Conservation (phyloP, 208 protist genomes). For the Leishmania arabica region DNA sequence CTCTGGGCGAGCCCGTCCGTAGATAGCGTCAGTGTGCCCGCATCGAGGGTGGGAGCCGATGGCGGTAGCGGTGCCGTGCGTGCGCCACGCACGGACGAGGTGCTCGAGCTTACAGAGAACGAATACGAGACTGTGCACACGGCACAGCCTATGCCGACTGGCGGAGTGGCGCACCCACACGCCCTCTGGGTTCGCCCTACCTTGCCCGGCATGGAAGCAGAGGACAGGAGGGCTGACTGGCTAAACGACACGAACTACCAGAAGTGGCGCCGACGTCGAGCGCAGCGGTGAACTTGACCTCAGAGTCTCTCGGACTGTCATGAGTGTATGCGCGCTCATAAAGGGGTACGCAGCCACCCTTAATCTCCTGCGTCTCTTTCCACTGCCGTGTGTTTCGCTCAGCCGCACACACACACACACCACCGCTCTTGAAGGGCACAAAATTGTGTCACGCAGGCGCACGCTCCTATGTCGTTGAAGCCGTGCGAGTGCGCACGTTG, state of each 20-base stretch:
- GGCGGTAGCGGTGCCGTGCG: neutral
- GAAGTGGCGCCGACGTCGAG: constrained; percentile 16
- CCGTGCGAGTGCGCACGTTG: neutral
- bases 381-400: neutral
- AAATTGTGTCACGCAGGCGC: neutral
- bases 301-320: neutral
- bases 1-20: constrained; percentile 9
- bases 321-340: neutral
- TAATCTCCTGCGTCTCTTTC: neutral
- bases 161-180: neutral
- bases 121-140: constrained; percentile 25
- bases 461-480: too few relatives aligned
- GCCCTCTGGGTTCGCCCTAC: neutral
- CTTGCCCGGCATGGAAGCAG: neutral
- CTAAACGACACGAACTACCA: constrained; percentile 23
- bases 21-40: neutral
- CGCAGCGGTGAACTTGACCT: neutral
- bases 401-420: neutral
- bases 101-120: constrained; percentile 27
- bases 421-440: neutral
- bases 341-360: neutral
- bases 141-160: neutral
- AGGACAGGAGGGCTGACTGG: constrained; percentile 13
- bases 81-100: neutral
- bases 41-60: too few relatives aligned